phyloP scores from a whole-genome alignment of 75 land plant genomes.

The Cryptomeria japonica region DNA sequence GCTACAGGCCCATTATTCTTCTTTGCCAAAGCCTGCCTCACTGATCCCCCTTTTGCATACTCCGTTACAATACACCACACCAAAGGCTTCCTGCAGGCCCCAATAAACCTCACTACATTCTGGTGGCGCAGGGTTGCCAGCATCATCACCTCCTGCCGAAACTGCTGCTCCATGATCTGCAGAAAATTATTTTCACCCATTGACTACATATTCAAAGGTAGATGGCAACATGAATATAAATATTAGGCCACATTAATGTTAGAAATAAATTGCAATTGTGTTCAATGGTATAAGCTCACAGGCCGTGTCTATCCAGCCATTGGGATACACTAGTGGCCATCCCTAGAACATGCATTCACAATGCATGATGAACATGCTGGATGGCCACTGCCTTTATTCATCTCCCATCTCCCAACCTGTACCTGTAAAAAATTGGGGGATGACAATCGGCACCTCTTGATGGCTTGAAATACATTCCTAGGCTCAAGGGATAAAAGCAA shows the following conservation, averaged over 20 bases:
- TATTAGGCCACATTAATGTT: neutral
- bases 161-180: slow-evolving; percentile 55
- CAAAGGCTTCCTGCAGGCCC: slow-evolving; percentile 58
- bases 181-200: neutral
- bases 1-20: slow-evolving; percentile 46
- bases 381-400: too few relatives aligned
- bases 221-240: neutral
- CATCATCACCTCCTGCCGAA: slow-evolving; percentile 62
- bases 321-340: too few relatives aligned
- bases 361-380: too few relatives aligned
- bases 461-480: too few relatives aligned
- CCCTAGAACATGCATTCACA: too few relatives aligned
- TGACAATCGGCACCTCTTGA: too few relatives aligned
- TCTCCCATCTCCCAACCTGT: too few relatives aligned
- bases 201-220: neutral
- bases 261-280: neutral
- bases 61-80: slow-evolving; percentile 76
- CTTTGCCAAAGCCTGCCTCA: slow-evolving; percentile 43
- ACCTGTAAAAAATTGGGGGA: too few relatives aligned
- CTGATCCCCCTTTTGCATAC: slow-evolving; percentile 67
- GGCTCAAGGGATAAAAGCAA: too few relatives aligned
- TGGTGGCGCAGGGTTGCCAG: slow-evolving; percentile 54
- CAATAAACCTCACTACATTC: slow-evolving; percentile 64
- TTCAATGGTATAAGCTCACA: neutral
- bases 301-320: too few relatives aligned